These are phyloP conservation scores for Exophiala mesophila DNA, from an alignment of 2,329 filamentous ascomycete species.

Conservation along the genomic window DNA sequence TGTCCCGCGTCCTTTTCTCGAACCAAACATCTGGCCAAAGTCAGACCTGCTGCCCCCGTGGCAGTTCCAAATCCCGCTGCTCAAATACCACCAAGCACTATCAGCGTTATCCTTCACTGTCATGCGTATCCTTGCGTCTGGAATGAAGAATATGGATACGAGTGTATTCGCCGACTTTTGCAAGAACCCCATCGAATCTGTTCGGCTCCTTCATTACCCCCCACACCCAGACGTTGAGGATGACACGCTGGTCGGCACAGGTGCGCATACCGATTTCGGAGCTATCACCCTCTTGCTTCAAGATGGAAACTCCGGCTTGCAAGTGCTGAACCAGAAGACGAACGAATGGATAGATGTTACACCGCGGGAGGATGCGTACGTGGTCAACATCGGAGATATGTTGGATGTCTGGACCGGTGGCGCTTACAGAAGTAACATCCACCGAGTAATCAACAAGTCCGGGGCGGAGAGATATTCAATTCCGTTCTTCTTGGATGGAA, in stretches of 20 bases:
- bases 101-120: slow-evolving; percentile 10
- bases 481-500: slow-evolving; percentile 55
- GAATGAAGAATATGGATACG: slow-evolving; percentile 42
- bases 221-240: slow-evolving; percentile 24
- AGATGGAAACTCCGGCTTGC: slow-evolving; percentile 47
- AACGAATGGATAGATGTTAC: slow-evolving; percentile 44
- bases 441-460: slow-evolving; percentile 53
- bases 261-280: slow-evolving; percentile 48
- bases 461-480: slow-evolving; percentile 51
- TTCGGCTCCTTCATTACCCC: slow-evolving; percentile 31
- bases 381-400: slow-evolving; percentile 38
- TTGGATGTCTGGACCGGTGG: slow-evolving; percentile 43
- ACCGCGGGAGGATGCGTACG: slow-evolving; percentile 44
- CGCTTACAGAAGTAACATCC: slow-evolving; percentile 50
- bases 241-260: slow-evolving; percentile 27
- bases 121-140: slow-evolving; percentile 39
- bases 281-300: slow-evolving; percentile 54
- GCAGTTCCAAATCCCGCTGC: slow-evolving; percentile 14
- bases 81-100: slow-evolving; percentile 16
- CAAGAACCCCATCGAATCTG: slow-evolving; percentile 26
- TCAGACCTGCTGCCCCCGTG: slow-evolving; percentile 2
- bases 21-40: slow-evolving; percentile 18
- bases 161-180: slow-evolving; percentile 27
- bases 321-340: slow-evolving; percentile 46
- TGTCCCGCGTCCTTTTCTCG: slow-evolving; percentile 18